phyloP scores from a whole-genome alignment of 2,329 filamentous ascomycete species.

The Iodosphaeria phyllophila region DNA sequence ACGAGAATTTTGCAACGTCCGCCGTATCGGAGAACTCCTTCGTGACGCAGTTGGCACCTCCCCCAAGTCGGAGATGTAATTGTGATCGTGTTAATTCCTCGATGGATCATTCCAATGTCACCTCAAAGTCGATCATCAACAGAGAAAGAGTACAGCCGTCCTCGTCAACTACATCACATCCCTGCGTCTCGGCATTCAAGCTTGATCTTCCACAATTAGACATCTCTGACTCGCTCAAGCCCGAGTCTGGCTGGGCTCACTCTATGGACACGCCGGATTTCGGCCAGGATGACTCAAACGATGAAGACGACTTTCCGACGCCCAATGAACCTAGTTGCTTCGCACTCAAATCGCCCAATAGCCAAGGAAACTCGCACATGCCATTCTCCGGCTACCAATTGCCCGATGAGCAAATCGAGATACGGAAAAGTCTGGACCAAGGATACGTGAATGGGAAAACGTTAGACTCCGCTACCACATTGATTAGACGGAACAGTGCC shows the following conservation, averaged over 20 bases:
- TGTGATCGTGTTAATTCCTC: no score
- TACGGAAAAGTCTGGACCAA: no score
- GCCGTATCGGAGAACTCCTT: slow-evolving; percentile 24
- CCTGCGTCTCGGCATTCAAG: slow-evolving; percentile 3
- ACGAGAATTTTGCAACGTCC: slow-evolving; percentile 43
- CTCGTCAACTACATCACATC: slow-evolving; percentile 3
- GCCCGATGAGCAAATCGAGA: no score
- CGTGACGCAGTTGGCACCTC: slow-evolving; percentile 31
- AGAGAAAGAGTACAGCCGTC: slow-evolving; percentile 5
- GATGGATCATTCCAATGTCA: no score
- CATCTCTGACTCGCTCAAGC: slow-evolving; percentile 10
- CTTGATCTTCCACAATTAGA: slow-evolving; percentile 10
- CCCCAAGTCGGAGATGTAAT: slow-evolving; percentile 17
- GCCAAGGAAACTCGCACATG: slow-evolving; percentile 7
- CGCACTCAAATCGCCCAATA: slow-evolving; percentile 1
- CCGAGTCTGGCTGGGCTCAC: slow-evolving; percentile 17
- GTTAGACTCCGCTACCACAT: no score
- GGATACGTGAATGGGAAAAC: no score
- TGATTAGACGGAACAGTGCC: no score
- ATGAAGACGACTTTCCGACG: slow-evolving; percentile 18
- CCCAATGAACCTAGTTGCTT: not conserved
- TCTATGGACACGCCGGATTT: slow-evolving; percentile 16
- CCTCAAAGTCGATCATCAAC: slow-evolving; percentile 6
- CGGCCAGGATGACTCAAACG: slow-evolving; percentile 25
- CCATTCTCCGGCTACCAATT: slow-evolving; percentile 27